phyloP scores from a whole-genome alignment of 495 filamentous ascomycete genomes.

The Talaromyces trachyspermus region DNA sequence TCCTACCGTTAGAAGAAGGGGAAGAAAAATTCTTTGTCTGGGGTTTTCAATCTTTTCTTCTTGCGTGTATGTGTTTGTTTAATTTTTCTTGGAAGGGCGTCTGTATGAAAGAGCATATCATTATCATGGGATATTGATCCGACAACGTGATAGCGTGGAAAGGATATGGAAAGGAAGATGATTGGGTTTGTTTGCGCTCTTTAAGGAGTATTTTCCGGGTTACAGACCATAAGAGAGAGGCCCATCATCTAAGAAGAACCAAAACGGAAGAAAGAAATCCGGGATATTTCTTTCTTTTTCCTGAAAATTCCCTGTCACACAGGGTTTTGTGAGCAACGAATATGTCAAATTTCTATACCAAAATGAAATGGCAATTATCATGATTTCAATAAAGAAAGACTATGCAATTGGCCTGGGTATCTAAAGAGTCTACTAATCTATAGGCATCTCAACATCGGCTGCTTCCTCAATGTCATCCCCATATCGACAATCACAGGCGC shows the following conservation, averaged over 20 bases:
- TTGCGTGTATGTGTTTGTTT: slow-evolving; percentile 19
- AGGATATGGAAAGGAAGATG: neutral
- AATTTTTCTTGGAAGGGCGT: slow-evolving; percentile 7
- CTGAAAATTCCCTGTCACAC: slow-evolving; percentile 1
- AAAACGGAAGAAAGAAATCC: slow-evolving; percentile 1
- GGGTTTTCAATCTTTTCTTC: slow-evolving; percentile 25
- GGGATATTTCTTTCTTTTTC: slow-evolving; percentile 7
- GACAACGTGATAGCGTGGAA: neutral
- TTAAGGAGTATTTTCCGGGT: slow-evolving; percentile 6
- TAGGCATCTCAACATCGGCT: slow-evolving; percentile 5
- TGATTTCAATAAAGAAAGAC: slow-evolving; percentile 5
- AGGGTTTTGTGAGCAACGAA: slow-evolving; percentile 7
- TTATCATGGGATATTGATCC: neutral
- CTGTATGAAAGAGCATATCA: slow-evolving; percentile 1
- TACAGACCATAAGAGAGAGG: neutral
- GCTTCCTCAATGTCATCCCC: slow-evolving; percentile 11
- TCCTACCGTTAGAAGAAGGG: slow-evolving; percentile 53
- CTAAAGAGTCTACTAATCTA: slow-evolving; percentile 1
- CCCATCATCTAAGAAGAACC: neutral
- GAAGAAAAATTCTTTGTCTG: slow-evolving; percentile 16
- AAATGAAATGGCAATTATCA: slow-evolving; percentile 6
- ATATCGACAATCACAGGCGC: slow-evolving; percentile 75
- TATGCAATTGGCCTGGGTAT: neutral
- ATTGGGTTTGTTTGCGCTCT: slow-evolving; percentile 1
- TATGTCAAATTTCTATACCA: slow-evolving; percentile 8